phyloP scores from a whole-genome alignment of 768 basidiomycete species.

The Hydnum rufescens region DNA sequence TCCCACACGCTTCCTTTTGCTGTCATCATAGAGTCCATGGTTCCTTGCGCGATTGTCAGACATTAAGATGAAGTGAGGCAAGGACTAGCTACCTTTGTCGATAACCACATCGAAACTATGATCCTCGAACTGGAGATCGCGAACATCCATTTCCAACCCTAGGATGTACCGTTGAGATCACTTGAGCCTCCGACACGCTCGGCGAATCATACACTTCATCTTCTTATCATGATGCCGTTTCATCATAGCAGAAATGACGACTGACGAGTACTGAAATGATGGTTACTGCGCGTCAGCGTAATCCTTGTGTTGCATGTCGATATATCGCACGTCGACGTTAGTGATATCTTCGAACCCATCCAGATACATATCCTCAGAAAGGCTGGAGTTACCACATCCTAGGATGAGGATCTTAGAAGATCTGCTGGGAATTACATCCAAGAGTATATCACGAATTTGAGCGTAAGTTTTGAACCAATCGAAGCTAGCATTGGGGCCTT shows the following conservation, averaged over 20 bases:
- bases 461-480: constrained; percentile 79
- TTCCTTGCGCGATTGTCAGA: constrained; percentile 23
- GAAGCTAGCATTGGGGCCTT: constrained; percentile 37
- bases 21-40: constrained; percentile 85
- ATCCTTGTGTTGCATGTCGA: neutral
- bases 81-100: constrained; percentile 41
- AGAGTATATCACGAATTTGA: constrained; percentile 44
- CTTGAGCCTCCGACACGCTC: neutral
- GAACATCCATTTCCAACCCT: constrained; percentile 80
- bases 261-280: constrained; percentile 41
- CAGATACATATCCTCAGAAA: constrained; percentile 81
- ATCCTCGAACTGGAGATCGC: constrained; percentile 39
- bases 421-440: constrained; percentile 42
- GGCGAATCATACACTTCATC: constrained; percentile 35
- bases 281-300: neutral
- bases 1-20: constrained; percentile 72
- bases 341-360: constrained; percentile 66
- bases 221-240: constrained; percentile 27
- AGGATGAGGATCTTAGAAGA: constrained; percentile 50
- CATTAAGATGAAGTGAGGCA: neutral
- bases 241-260: constrained; percentile 59
- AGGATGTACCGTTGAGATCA: neutral
- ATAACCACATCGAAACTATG: constrained; percentile 58
- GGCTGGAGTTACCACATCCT: constrained; percentile 56
- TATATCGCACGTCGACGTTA: constrained; percentile 47